Evolutionary conservation across 2,329 filamentous ascomycete species (phyloP).

Genomic region (Claviceps lovelessii): DNA sequence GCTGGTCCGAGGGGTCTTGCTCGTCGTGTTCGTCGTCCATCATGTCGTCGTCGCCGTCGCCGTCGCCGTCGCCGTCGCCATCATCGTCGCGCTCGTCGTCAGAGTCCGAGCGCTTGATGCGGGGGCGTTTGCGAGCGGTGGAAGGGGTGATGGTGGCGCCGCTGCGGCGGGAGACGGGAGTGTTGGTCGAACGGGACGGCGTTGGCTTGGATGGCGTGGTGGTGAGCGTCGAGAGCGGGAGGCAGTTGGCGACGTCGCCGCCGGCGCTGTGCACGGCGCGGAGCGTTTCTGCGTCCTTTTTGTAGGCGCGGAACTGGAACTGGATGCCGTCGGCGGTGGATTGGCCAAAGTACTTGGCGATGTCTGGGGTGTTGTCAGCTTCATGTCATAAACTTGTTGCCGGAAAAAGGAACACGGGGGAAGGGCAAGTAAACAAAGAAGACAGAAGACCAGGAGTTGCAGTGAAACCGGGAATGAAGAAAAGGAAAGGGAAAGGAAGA

Average conservation of each 20-base stretch:
- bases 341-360: slow-evolving; percentile 45
- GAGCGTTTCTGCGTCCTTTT: slow-evolving; percentile 36
- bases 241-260: slow-evolving; percentile 29
- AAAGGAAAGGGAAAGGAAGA: too few species aligned
- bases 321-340: slow-evolving; percentile 43
- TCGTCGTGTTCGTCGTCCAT: slow-evolving; percentile 13
- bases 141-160: slow-evolving; percentile 4
- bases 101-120: slow-evolving; percentile 15
- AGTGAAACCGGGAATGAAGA: neutral
- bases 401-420: neutral
- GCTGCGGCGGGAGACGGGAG: neutral
- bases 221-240: slow-evolving; percentile 16
- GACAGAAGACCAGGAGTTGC: neutral
- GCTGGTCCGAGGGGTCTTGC: neutral
- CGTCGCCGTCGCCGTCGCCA: slow-evolving; percentile 21
- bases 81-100: slow-evolving; percentile 13
- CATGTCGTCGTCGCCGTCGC: slow-evolving; percentile 15
- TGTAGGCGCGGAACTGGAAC: slow-evolving; percentile 45
- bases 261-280: slow-evolving; percentile 28
- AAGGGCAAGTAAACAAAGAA: neutral
- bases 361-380: slow-evolving; percentile 27
- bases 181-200: slow-evolving; percentile 3
- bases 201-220: slow-evolving; percentile 17
- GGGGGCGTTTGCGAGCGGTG: slow-evolving; percentile 14
- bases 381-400: too few species aligned